Base-by-base conservation (phyloP, 2,329 filamentous ascomycete species). In the Colletotrichum agaves region DNA sequence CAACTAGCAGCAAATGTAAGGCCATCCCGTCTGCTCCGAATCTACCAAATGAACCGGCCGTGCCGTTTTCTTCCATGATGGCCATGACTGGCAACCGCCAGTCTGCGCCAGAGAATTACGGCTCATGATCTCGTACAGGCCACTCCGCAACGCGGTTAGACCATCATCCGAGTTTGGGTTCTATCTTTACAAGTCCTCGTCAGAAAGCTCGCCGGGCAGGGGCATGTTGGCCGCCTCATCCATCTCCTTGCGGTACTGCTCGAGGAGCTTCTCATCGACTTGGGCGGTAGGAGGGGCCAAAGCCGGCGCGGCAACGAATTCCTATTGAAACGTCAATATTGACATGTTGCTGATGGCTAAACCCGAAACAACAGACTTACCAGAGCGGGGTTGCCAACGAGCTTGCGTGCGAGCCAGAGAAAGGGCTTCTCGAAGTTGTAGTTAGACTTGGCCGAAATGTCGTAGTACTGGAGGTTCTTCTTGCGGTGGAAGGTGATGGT, bases 351-450 rank as follows among this genome's bases (percentile, higher is more conserved):
- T 63, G 73, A 81, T 74, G 80, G 76, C 47, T 67, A 4, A 31
- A n/a, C 39, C 43, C 12, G 15, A 55, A n/a, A 39, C 10, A 21
- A 10, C 31, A 47, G 62, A 84, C 91, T 75, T 85, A 96, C 93
- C 81, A 97, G 84, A 78, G 85, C 82, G 77, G 93, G 87, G 88
- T 98, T 98, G 83, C 95, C 96, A 76, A 97, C 94, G 67, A 99
- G 91, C 91, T 99, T 99, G 83, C 96, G 91, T 75, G 94, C 95
- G 77, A 99, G 91, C 96, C 96, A 98, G 77, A 98, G 91, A 93
- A 99, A 98, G 72, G 95, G 95, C 90, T 98, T 99, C 91, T 98
- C 95, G 83, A 98, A 98, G 91, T 98, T 98, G 87, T 99, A 98
- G 89, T 98, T 98, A 79, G 94, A 98, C 88, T 98, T 99, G 84